Evolutionary conservation across 768 basidiomycete genomes (phyloP).

Genomic region (Russula abietina): DNA sequence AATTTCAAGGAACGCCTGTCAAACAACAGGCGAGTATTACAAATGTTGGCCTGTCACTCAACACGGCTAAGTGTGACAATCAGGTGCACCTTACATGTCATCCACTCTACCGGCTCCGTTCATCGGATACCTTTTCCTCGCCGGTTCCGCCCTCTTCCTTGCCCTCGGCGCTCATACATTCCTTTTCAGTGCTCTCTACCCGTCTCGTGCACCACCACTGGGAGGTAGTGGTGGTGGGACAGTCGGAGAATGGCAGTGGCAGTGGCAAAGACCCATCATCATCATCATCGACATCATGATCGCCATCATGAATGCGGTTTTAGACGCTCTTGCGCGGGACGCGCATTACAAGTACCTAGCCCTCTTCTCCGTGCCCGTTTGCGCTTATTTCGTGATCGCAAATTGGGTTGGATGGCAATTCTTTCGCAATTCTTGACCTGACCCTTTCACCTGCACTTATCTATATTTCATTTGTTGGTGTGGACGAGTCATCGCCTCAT

Average conservation of each 20-base stretch:
- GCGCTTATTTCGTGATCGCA: constrained; percentile 86
- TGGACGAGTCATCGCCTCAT: no score
- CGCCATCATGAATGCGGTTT: constrained; percentile 32
- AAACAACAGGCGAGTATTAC: no score
- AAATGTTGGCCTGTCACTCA: no score
- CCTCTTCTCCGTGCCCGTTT: constrained; percentile 73
- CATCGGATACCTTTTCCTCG: constrained; percentile 15
- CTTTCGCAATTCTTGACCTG: constrained; percentile 74
- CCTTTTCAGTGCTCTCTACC: constrained; percentile 18
- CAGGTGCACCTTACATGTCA: not conserved
- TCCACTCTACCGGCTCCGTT: constrained; percentile 6
- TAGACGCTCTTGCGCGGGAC: constrained; percentile 62
- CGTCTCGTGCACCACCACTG: not conserved
- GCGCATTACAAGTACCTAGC: constrained; percentile 87
- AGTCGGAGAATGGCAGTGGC: not conserved
- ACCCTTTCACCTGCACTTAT: no score
- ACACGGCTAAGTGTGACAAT: no score
- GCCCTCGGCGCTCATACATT: constrained; percentile 14
- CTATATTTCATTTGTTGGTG: no score
- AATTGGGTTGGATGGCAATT: constrained; percentile 99
- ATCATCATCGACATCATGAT: not conserved
- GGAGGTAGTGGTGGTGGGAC: not conserved
- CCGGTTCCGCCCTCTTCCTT: constrained; percentile 15
- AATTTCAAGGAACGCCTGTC: no score
- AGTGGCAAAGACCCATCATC: no score